These are phyloP conservation scores for Curvularia verruculosa DNA, from an alignment of 2,329 filamentous ascomycete genomes.

Conservation along the genomic window DNA sequence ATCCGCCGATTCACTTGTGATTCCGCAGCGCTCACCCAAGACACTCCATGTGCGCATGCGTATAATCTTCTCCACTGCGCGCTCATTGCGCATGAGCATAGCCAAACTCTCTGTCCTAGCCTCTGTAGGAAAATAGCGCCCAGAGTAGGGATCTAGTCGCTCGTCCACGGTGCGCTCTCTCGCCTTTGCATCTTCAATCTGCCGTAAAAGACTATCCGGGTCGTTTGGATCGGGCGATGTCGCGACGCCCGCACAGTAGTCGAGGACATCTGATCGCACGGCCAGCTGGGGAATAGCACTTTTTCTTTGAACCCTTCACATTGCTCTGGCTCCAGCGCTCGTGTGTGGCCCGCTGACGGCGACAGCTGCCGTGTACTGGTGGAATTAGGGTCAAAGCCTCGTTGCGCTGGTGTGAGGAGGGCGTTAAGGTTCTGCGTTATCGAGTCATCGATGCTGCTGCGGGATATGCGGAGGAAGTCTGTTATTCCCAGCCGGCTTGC, in stretches of 20 bases:
- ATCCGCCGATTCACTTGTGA: slow-evolving; percentile 56
- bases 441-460: slow-evolving; percentile 85
- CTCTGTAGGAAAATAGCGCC: slow-evolving; percentile 79
- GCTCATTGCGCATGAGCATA: slow-evolving; percentile 73
- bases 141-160: slow-evolving; percentile 88
- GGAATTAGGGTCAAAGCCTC: slow-evolving; percentile 78
- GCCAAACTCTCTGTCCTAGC: slow-evolving; percentile 81
- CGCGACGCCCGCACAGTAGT: slow-evolving; percentile 88
- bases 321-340: slow-evolving; percentile 64
- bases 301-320: slow-evolving; percentile 76
- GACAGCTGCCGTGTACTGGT: slow-evolving; percentile 68
- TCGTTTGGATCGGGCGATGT: slow-evolving; percentile 87
- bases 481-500: slow-evolving; percentile 24
- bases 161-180: slow-evolving; percentile 82
- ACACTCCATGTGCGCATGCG: slow-evolving; percentile 81
- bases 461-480: slow-evolving; percentile 92
- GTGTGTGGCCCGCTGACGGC: slow-evolving; percentile 51
- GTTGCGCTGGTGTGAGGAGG: slow-evolving; percentile 73
- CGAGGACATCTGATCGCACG: slow-evolving; percentile 77
- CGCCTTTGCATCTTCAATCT: slow-evolving; percentile 72
- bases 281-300: slow-evolving; percentile 88
- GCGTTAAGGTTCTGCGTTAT: slow-evolving; percentile 94
- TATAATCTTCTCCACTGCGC: slow-evolving; percentile 78
- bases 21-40: slow-evolving; percentile 74
- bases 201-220: slow-evolving; percentile 72